A percentile compares a stretch with the other conserved stretches of the same genome.
phyloP scores from a whole-genome alignment of 2,329 filamentous ascomycete species.

The Fusarium incarnatum region DNA sequence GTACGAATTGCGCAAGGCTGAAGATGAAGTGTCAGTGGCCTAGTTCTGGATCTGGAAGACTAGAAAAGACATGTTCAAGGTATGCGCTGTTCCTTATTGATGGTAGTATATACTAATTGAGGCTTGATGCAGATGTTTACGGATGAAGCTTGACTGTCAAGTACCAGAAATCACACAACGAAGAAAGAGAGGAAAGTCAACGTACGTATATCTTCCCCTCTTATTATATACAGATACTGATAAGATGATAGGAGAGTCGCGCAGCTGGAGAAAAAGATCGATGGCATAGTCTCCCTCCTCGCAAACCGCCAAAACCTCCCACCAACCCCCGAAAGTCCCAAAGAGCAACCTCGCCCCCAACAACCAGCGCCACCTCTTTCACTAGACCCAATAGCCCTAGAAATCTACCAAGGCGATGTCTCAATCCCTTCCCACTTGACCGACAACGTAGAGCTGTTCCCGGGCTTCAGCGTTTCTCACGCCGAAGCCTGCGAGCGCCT shows the following conservation, averaged over 20 bases:
- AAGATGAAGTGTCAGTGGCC: constrained; percentile 55
- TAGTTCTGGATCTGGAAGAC: constrained; percentile 32
- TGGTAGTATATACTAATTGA: too few relatives aligned
- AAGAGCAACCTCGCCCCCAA: constrained; percentile 15
- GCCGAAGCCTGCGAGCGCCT: constrained; percentile 51
- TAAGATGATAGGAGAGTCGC: constrained; percentile 49
- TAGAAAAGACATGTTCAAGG: constrained; percentile 46
- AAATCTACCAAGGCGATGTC: background rate
- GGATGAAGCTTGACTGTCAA: constrained; percentile 51
- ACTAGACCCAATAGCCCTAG: background rate
- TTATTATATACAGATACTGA: background rate
- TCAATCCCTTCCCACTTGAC: constrained; percentile 1
- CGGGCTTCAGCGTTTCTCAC: constrained; percentile 51
- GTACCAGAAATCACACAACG: constrained; percentile 51
- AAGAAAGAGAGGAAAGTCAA: constrained; percentile 53
- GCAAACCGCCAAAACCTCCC: constrained; percentile 46
- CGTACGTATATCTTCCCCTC: constrained; percentile 38
- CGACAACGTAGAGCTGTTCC: constrained; percentile 47
- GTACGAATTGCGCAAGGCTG: constrained; percentile 50
- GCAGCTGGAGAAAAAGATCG: constrained; percentile 55
- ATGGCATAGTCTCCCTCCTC: constrained; percentile 55
- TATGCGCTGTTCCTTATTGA: background rate
- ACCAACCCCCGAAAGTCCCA: constrained; percentile 43
- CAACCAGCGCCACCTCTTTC: background rate
- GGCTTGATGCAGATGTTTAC: constrained; percentile 46